Evolutionary conservation across 208 protist genomes (phyloP).

Genomic region (Wallacemonas sp.): DNA sequence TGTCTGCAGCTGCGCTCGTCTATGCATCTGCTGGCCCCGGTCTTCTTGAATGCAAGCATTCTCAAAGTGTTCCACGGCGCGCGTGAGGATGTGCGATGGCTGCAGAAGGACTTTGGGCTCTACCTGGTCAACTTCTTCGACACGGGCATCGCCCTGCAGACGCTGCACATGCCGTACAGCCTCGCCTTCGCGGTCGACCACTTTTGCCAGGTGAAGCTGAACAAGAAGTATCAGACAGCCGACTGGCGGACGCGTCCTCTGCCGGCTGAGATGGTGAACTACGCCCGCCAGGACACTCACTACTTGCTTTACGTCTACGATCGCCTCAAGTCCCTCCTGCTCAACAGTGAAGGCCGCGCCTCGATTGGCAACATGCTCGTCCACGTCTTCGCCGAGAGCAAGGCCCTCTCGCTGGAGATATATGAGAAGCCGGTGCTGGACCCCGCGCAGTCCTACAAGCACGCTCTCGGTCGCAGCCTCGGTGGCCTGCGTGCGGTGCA

Average conservation of each 20-base stretch:
- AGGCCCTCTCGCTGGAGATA: slow-evolving; percentile 78
- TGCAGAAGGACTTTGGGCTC: slow-evolving; percentile 98
- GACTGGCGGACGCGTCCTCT: slow-evolving; percentile 98
- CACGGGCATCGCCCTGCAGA: slow-evolving; percentile 95
- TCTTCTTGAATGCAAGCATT: slow-evolving; percentile 93
- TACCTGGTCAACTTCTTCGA: slow-evolving; percentile 99
- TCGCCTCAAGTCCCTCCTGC: slow-evolving; percentile 72
- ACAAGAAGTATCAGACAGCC: slow-evolving; percentile 98
- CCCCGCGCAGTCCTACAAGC: slow-evolving; percentile 66
- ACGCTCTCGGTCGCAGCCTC: slow-evolving; percentile 70
- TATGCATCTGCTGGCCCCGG: slow-evolving; percentile 87
- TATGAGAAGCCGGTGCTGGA: slow-evolving; percentile 94
- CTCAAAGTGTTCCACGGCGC: slow-evolving; percentile 98
- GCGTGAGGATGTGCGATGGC: slow-evolving; percentile 96
- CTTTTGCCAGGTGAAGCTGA: slow-evolving; percentile 93
- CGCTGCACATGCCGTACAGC: slow-evolving; percentile 90
- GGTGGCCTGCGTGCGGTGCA: slow-evolving; percentile 64
- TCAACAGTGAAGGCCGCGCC: slow-evolving; percentile 77
- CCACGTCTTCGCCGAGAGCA: slow-evolving; percentile 82
- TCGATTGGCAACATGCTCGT: slow-evolving; percentile 83
- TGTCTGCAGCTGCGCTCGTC: slow-evolving; percentile 90
- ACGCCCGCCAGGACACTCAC: slow-evolving; percentile 98
- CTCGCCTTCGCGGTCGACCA: slow-evolving; percentile 95
- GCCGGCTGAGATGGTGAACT: slow-evolving; percentile 96
- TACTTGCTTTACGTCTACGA: slow-evolving; percentile 98